Base-by-base conservation (phyloP, 2,329 filamentous ascomycete genomes). In the Penicillium sp. region DNA sequence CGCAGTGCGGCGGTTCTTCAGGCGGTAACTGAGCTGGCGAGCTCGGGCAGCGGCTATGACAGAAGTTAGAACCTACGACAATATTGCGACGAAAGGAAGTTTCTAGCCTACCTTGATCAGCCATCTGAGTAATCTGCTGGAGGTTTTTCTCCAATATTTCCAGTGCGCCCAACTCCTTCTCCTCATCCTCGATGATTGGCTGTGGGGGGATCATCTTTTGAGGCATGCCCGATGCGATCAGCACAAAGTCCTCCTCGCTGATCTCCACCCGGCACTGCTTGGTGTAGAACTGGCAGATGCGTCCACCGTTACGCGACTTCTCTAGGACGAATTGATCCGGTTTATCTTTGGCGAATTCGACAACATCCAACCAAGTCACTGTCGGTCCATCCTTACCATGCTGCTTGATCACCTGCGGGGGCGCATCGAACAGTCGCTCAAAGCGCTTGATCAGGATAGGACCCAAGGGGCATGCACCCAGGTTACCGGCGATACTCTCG, bases 401-500 rank as follows among this genome's bases (percentile, higher is more conserved):
- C 68, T 76, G 86, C 73, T 83, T 89, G 66, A 80, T 82, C 56
- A 86, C 82, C 29, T 82, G 86, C 59, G 93, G 91, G 22, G 90
- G 86, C 0, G 89, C 90, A 62, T 96, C 91, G 68, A 96, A 96
- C 55, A 93, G 82, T 52, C 90, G 85, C 73, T 96, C 91, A 71
- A 96, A 91, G 43, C 90, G 88, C 75, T 92, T 92, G 67, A 96
- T 85, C 60, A 96, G 78, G 51, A 93, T 90, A 24, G 91, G 90
- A 0, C 90, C 91, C 1, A 92, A 85, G 19, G 93, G 87, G 64
- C 91, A 90, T 54, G 90, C 91, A 66, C 91, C 91, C 26, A 96
- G 82, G 68, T 91, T 93, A 56, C 89, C 88, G 47, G 91, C 92
- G 66, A 96, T 85, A 73, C 90, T 93, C 76, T 96, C 91, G 72